Evolutionary conservation across 768 basidiomycete species (phyloP), one percentile per base, ranked within the genome.

Genomic region (Suillus plorans): DNA sequence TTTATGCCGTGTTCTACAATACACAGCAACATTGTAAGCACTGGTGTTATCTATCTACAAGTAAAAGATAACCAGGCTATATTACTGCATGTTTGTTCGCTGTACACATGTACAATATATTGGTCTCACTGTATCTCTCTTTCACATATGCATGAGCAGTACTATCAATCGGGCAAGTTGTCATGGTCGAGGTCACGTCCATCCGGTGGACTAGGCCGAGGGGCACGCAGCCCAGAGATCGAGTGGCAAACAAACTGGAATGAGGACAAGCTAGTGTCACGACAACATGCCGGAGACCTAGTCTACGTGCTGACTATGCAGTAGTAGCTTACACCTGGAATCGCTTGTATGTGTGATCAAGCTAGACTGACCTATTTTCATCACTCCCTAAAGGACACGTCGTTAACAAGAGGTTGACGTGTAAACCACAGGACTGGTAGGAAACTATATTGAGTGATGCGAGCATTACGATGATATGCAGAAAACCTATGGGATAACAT

Each of bases 391-490:
- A 5, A 6, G 18, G 53, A 34, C 2, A 28, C 7, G 14, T 8
- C 31, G 9, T 34, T 5, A 18, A 18, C 18, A 53, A 34, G 53
- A 34, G 31, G 10, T 20, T n/a, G 25, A 13, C 39, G 39, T 28
- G 58, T 25, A 20, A 25, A 18, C n/a, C 20, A 63, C 10, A 18
- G 22, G 41, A 63, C 13, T 36, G 6, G 16, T 22, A 61, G 31
- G 62, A 66, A 68, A 69, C 63, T 69, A 69, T 61, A 66, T 73
- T 72, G 76, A 66, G 67, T 68, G 77, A 76, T 78, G 77, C 67
- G 66, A 76, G 74, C 73, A 77, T 74, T 74, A 79, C 71, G 77
- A 74, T 77, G 73, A 74, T 66, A 63, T 76, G 75, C 71, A 70
- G 66, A 69, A 75, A 71, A 66, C 69, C 70, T 66, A 69, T 73